phyloP scores from a whole-genome alignment of 192 early-diverging fungal genomes.

The Coemansia sp. region DNA sequence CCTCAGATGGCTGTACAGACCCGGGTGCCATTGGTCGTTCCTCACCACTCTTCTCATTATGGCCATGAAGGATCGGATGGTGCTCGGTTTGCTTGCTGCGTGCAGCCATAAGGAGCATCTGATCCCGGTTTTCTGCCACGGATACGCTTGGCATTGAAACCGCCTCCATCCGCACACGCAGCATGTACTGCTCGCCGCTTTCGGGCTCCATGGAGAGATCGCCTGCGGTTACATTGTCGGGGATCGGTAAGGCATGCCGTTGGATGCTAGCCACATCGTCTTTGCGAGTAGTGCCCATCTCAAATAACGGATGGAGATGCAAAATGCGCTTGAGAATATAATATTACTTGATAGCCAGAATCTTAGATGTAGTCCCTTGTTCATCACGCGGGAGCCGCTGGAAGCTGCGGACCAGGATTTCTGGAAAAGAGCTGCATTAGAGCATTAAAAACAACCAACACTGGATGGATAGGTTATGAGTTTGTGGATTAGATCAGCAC shows the following conservation, averaged over 20 bases:
- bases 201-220: slow-evolving; percentile 33
- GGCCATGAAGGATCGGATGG: not conserved
- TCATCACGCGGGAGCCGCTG: no score
- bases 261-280: slow-evolving; percentile 17
- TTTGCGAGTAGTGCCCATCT: not conserved
- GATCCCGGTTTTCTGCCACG: slow-evolving; percentile 15
- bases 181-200: slow-evolving; percentile 50
- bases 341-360: no score
- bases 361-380: no score
- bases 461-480: not conserved
- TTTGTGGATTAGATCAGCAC: not conserved
- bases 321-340: not conserved
- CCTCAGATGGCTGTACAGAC: slow-evolving; percentile 10
- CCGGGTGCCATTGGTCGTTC: slow-evolving; percentile 1
- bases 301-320: not conserved
- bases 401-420: no score
- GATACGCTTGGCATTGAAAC: slow-evolving; percentile 25
- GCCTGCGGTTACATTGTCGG: slow-evolving; percentile 18
- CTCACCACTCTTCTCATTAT: not conserved
- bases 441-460: not conserved
- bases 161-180: slow-evolving; percentile 39
- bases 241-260: slow-evolving; percentile 37
- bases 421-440: no score
- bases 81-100: not conserved
- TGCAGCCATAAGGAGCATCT: slow-evolving; percentile 5